These are phyloP conservation scores for Casuarina glauca DNA, from an alignment of 306 rosid genomes.

Conservation along the genomic window DNA sequence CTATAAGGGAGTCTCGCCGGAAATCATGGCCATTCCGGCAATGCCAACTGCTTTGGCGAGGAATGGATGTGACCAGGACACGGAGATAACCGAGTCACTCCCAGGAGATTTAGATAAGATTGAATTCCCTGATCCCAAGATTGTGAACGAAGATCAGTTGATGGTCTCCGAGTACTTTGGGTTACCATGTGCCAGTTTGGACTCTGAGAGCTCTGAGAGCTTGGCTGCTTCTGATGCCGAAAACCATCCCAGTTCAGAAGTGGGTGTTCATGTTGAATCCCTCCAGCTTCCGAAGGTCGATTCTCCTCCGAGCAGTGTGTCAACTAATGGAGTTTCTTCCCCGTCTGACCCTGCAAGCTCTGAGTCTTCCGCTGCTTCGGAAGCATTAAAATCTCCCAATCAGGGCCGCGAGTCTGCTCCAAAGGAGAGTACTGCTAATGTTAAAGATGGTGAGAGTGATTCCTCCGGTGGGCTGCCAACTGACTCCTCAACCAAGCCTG, in stretches of 20 bases:
- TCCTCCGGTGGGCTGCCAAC: conserved; percentile 45
- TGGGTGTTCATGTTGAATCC: conserved; percentile 52
- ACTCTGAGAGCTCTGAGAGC: conserved; percentile 63
- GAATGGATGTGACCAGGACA: conserved; percentile 41
- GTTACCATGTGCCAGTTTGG: conserved; percentile 57
- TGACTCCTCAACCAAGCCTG: conserved; percentile 49
- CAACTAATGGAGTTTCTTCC: conserved; percentile 61
- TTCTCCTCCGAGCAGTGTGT: conserved; percentile 65
- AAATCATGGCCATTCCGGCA: conserved; percentile 51
- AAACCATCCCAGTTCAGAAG: conserved; percentile 42
- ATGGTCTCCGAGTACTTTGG: conserved; percentile 88
- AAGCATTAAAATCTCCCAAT: conserved; percentile 36
- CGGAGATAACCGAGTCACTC: conserved; percentile 42
- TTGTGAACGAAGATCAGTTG: conserved; percentile 72
- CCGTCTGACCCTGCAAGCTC: conserved; percentile 50
- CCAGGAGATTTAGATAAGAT: conserved; percentile 69
- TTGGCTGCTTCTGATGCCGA: conserved; percentile 50
- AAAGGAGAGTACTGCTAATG: conserved; percentile 39
- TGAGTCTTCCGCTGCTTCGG: conserved; percentile 48
- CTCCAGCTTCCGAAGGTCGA: conserved; percentile 47
- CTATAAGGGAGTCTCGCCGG: conserved; percentile 70
- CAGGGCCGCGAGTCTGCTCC: conserved; percentile 42
- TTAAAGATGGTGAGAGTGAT: conserved; percentile 60
- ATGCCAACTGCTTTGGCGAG: conserved; percentile 26
- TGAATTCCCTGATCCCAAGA: conserved; percentile 84